Percentiles rank a stretch among this genome's conserved stretches.
Conservation (phyloP, 371 early-diverging fungal species). For the Synchytrium microbalum region DNA sequence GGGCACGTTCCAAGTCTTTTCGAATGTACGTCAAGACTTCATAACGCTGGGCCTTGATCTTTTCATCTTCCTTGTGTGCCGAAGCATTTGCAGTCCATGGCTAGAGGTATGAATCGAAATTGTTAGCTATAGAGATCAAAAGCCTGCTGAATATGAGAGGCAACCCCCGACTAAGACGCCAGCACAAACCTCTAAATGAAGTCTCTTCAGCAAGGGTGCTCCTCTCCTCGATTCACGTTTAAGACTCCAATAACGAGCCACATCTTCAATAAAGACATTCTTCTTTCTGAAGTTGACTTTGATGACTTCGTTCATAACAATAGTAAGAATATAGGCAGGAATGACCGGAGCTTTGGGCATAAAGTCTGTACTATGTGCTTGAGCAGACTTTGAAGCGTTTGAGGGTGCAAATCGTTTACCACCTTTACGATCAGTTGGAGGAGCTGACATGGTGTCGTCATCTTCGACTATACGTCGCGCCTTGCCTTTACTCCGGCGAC, state of each 20-base stretch:
- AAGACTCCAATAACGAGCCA: slow-evolving; percentile 88
- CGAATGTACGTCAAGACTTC: slow-evolving; percentile 46
- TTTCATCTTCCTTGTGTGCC: slow-evolving; percentile 69
- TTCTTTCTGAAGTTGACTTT: slow-evolving; percentile 34
- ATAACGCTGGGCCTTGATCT: slow-evolving; percentile 59
- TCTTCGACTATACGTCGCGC: slow-evolving; percentile 9
- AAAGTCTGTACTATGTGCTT: slow-evolving; percentile 6
- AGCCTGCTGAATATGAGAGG: slow-evolving; percentile 2
- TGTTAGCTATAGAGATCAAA: not conserved
- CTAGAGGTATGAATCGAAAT: slow-evolving; percentile 25
- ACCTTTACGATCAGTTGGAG: not conserved
- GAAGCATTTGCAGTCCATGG: slow-evolving; percentile 89
- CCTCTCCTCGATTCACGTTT: slow-evolving; percentile 83
- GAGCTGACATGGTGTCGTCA: slow-evolving; percentile 1
- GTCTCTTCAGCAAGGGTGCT: slow-evolving; percentile 83
- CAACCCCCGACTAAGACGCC: too few relatives aligned
- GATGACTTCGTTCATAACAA: slow-evolving; percentile 45
- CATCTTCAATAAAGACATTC: slow-evolving; percentile 43
- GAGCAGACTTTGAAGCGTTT: slow-evolving; percentile 4
- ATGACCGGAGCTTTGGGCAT: slow-evolving; percentile 51
- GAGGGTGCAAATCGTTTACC: not conserved
- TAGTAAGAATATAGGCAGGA: slow-evolving; percentile 56
- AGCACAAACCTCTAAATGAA: slow-evolving; percentile 85
- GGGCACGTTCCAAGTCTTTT: slow-evolving; percentile 78
- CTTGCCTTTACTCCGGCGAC: not conserved